Percentiles rank a stretch among this genome's conserved stretches.
Conservation (phyloP, 2,329 filamentous ascomycete species). For the Beauveria rudraprayagi region DNA sequence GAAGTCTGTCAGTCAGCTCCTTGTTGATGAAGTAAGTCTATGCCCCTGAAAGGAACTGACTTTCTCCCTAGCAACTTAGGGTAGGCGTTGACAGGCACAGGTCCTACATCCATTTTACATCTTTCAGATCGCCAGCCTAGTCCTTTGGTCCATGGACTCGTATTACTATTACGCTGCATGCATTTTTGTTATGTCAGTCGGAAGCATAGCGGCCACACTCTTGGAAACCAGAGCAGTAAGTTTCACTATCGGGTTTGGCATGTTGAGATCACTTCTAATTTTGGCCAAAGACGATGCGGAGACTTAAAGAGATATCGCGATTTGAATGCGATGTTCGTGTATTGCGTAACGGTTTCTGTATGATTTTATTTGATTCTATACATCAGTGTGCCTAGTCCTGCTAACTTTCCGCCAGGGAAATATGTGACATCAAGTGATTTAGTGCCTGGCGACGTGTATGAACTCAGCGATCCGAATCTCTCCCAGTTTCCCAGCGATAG, state of each 20-base stretch:
- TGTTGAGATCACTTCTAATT: neutral
- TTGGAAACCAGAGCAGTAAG: slow-evolving; percentile 77
- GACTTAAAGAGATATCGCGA: slow-evolving; percentile 80
- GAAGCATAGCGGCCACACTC: slow-evolving; percentile 83
- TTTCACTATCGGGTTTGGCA: slow-evolving; percentile 9
- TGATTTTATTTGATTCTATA: slow-evolving; percentile 21
- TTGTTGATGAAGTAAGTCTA: slow-evolving; percentile 69
- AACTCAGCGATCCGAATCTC: slow-evolving; percentile 87
- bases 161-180: slow-evolving; percentile 97
- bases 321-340: slow-evolving; percentile 96
- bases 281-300: slow-evolving; percentile 66
- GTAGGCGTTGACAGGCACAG: slow-evolving; percentile 27
- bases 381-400: neutral
- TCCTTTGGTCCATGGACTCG: slow-evolving; percentile 90
- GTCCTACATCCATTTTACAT: slow-evolving; percentile 97
- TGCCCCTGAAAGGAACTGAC: neutral
- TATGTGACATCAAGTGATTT: slow-evolving; percentile 79
- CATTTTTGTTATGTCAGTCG: slow-evolving; percentile 89
- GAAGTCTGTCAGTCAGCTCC: slow-evolving; percentile 72
- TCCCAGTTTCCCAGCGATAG: slow-evolving; percentile 88
- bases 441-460: slow-evolving; percentile 92
- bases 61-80: too few relatives aligned
- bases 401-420: slow-evolving; percentile 48
- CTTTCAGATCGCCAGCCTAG: slow-evolving; percentile 89
- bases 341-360: slow-evolving; percentile 88